phyloP scores from a whole-genome alignment of 2,329 filamentous ascomycete genomes.

The Aspergillus glaucus region DNA sequence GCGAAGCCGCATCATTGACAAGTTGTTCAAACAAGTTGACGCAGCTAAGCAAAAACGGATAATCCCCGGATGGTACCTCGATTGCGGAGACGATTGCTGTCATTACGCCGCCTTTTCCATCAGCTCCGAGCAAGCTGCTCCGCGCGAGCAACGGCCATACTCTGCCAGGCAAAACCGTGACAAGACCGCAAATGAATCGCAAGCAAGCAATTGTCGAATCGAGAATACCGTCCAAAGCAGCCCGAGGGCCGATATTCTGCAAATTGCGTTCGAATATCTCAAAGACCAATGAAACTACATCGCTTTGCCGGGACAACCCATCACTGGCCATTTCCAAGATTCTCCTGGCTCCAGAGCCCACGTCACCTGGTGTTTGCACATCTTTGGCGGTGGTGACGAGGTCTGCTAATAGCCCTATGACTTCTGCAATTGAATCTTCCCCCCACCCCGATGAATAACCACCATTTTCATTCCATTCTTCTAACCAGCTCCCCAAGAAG shows the following conservation, averaged over 20 bases:
- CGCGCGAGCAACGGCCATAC: constrained; percentile 86
- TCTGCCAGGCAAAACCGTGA: constrained; percentile 68
- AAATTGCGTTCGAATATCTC: constrained; percentile 72
- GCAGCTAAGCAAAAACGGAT: constrained; percentile 69
- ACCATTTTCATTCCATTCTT: constrained; percentile 42
- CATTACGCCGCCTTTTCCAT: constrained; percentile 70
- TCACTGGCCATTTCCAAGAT: constrained; percentile 47
- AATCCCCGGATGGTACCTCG: constrained; percentile 70
- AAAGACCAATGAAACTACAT: constrained; percentile 75
- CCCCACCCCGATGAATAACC: constrained; percentile 50
- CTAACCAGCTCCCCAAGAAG: constrained; percentile 65
- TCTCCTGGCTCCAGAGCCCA: constrained; percentile 33
- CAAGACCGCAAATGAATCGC: constrained; percentile 69
- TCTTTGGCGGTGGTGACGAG: constrained; percentile 50
- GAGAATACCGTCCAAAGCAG: constrained; percentile 57
- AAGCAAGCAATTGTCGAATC: constrained; percentile 68
- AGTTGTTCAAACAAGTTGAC: constrained; percentile 68
- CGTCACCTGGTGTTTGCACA: constrained; percentile 21
- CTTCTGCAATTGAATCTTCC: constrained; percentile 62
- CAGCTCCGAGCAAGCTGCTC: constrained; percentile 70
- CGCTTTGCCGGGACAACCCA: constrained; percentile 44
- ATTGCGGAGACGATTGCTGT: constrained; percentile 72
- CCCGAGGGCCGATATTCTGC: constrained; percentile 48
- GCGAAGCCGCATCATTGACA: constrained; percentile 65
- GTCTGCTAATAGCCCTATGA: constrained; percentile 66